Evolutionary conservation across 2,329 filamentous ascomycete genomes (phyloP).

Genomic region (Calonectria leucothoes): DNA sequence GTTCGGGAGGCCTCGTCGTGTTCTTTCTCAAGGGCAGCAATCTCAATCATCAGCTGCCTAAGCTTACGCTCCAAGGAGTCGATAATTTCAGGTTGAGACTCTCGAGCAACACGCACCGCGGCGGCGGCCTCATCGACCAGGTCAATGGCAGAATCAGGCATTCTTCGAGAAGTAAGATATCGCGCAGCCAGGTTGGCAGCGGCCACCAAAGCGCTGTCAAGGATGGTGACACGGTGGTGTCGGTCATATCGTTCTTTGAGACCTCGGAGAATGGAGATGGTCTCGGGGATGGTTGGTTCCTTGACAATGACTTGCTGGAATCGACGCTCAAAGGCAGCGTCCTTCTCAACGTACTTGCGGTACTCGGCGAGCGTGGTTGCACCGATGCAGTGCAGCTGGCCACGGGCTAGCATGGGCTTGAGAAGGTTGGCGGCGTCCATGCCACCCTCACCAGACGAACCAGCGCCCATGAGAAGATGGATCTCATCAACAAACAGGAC

Average conservation of each 20-base stretch:
- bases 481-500: constrained; percentile 99
- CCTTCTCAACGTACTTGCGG: constrained; percentile 99
- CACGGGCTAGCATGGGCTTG: constrained; percentile 97
- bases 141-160: constrained; percentile 97
- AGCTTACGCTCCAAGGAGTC: constrained; percentile 93
- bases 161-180: constrained; percentile 89
- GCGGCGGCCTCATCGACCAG: constrained; percentile 96
- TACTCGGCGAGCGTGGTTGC: constrained; percentile 96
- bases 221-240: constrained; percentile 96
- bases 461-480: constrained; percentile 97
- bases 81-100: constrained; percentile 95
- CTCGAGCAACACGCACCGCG: constrained; percentile 93
- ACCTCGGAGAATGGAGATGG: constrained; percentile 97
- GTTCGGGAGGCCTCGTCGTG: constrained; percentile 92
- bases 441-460: constrained; percentile 92
- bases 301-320: constrained; percentile 99
- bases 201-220: constrained; percentile 91
- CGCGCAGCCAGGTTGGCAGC: constrained; percentile 92
- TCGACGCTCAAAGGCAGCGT: constrained; percentile 95
- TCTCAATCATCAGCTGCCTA: constrained; percentile 95
- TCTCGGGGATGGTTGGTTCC: constrained; percentile 89
- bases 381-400: constrained; percentile 97
- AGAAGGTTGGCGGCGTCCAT: constrained; percentile 99
- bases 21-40: constrained; percentile 92
- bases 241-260: constrained; percentile 98